Evolutionary conservation across 352 stramenopile species (phyloP).

Genomic region (Phytophthora cryptogea): DNA sequence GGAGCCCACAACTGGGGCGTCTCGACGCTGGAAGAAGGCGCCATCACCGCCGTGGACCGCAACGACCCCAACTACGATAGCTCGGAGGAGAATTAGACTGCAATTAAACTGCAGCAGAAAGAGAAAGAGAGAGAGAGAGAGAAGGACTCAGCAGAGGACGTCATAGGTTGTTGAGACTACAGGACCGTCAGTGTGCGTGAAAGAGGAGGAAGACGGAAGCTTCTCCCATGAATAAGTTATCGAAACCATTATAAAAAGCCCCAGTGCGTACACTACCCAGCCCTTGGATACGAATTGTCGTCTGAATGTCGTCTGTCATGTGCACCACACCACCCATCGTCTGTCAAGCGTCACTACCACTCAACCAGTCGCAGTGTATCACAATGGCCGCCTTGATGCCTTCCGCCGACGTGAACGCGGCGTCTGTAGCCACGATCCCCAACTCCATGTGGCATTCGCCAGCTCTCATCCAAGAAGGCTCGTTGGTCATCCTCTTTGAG

Average conservation of each 20-base stretch:
- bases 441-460: slow-evolving; percentile 75
- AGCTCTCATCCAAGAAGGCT: slow-evolving; percentile 64
- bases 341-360: slow-evolving; percentile 11
- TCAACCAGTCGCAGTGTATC: background rate
- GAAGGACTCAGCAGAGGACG: background rate
- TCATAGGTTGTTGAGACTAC: no score
- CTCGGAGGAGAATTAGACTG: slow-evolving; percentile 41
- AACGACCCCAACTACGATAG: slow-evolving; percentile 83
- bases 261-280: slow-evolving; percentile 9
- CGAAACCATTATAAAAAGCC: slow-evolving; percentile 33
- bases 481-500: slow-evolving; percentile 98
- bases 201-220: background rate
- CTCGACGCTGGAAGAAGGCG: slow-evolving; percentile 42
- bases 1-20: slow-evolving; percentile 85
- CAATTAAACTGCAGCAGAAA: background rate
- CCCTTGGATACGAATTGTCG: background rate
- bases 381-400: slow-evolving; percentile 29
- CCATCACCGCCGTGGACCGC: slow-evolving; percentile 55
- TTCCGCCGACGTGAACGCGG: slow-evolving; percentile 29
- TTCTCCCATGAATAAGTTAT: slow-evolving; percentile 22
- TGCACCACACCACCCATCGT: slow-evolving; percentile 7
- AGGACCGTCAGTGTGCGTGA: slow-evolving; percentile 1
- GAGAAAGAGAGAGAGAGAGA: slow-evolving; percentile 1
- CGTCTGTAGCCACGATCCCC: slow-evolving; percentile 42
- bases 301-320: slow-evolving; percentile 4